phyloP scores from a whole-genome alignment of 495 filamentous ascomycete species.

The Chaetomium cochliodes region DNA sequence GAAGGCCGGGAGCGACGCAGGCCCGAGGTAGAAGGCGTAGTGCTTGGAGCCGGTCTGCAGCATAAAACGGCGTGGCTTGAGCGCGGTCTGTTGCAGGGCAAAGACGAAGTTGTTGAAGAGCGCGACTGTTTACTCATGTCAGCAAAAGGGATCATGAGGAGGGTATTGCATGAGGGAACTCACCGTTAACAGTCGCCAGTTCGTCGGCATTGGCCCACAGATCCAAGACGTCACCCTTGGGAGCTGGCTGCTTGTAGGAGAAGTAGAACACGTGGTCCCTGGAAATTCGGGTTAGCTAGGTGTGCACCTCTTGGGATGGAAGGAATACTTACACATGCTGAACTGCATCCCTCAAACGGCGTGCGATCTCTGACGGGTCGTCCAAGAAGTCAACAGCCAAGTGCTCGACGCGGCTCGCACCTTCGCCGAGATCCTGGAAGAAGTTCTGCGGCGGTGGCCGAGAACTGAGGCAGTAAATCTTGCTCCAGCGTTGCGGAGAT shows the following conservation, averaged over 20 bases:
- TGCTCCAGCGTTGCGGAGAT: conserved; percentile 49
- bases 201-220: conserved; percentile 51
- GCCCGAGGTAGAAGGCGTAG: conserved; percentile 54
- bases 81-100: conserved; percentile 41
- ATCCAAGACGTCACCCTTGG: conserved; percentile 35
- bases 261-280: conserved; percentile 57
- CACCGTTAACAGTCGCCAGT: conserved; percentile 44
- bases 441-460: conserved; percentile 40
- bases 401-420: conserved; percentile 42
- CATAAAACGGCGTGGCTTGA: conserved; percentile 49
- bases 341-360: conserved; percentile 31
- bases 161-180: conserved; percentile 2
- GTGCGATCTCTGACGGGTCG: conserved; percentile 41
- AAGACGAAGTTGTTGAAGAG: conserved; percentile 51
- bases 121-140: conserved; percentile 25
- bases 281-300: background rate
- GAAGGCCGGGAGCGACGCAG: conserved; percentile 42
- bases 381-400: conserved; percentile 51
- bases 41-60: conserved; percentile 54
- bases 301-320: conserved; percentile 3
- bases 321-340: conserved; percentile 28
- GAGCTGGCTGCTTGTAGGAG: conserved; percentile 51
- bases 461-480: conserved; percentile 52
- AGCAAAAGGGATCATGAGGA: background rate
- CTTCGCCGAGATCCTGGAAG: conserved; percentile 17